Evolutionary conservation across 352 stramenopile genomes (phyloP).

Genomic region (Aphanomyces stellatus): DNA sequence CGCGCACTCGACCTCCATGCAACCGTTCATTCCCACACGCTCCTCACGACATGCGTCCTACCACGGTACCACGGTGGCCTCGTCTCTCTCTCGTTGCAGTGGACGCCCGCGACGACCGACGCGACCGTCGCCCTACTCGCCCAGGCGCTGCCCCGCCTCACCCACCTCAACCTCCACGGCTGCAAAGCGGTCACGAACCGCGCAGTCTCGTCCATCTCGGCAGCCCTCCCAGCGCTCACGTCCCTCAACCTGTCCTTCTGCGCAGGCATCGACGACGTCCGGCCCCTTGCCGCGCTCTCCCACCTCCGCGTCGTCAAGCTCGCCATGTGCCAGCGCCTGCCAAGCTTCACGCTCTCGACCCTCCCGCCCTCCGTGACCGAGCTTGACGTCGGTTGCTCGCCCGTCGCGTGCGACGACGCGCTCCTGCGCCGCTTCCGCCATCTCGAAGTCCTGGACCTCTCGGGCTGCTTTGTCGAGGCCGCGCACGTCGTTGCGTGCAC

Average conservation of each 20-base stretch:
- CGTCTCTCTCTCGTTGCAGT: conserved; percentile 1
- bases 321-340: background rate
- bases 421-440: background rate
- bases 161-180: conserved; percentile 14
- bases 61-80: background rate
- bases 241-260: conserved; percentile 14
- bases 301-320: conserved; percentile 3
- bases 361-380: background rate
- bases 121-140: background rate
- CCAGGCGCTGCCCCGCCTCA: background rate
- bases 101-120: conserved; percentile 1
- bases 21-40: background rate
- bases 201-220: background rate
- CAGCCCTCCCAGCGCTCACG: background rate
- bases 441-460: background rate
- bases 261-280: background rate
- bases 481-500: background rate
- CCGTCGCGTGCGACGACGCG: background rate
- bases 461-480: background rate
- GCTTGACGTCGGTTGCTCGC: background rate
- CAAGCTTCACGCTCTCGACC: background rate
- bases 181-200: conserved; percentile 3
- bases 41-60: background rate
- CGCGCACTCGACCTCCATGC: conserved; percentile 5
- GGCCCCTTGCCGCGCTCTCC: background rate